Base-by-base conservation (phyloP, 129 eudicot genomes). In the Flaveria trinervia region DNA sequence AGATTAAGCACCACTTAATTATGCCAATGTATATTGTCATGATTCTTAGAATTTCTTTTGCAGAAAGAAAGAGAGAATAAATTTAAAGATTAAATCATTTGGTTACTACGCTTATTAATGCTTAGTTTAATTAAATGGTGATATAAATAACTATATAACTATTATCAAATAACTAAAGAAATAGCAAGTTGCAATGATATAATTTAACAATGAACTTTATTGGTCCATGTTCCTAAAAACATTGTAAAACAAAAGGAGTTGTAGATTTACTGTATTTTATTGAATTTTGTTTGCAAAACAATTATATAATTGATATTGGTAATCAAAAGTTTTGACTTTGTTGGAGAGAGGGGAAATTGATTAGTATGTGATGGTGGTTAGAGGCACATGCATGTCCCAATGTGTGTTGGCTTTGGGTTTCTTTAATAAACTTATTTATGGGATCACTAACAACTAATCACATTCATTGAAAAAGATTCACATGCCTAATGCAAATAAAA, bases 331-430 rank as follows among this genome's bases (percentile, higher is more conserved):
- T 54, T 72, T 72, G 79, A 81, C 80, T 81, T 74, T 65, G 75
- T 43, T 25, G 80, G 83, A 73, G 51, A 41, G 77, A 65, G 56
- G 82, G 20, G 69, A 68, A 62, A 70, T 83, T 64, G 84, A 79
- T 69, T 65, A 80, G 80, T 75, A 59, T 80, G 82, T 62, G 71
- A 80, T 61, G 84, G 73, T 84, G 82, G 72, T 75, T 76, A 84
- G 68, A 72, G 49, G 85, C 88, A 84, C 84, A 84, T 84, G 88
- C 54, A 84, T 75, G 79, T 76, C 68, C 73, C 78, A 77, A 70
- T 50, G 44, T 75, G 77, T 81, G 84, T 76, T 81, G 84, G 84
- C 84, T 61, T 70, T 39, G 65, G 75, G 66, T 57, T 46, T 51
- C 18, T 56, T 69, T 49, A 75, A 48, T 28, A 48, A 59, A 28